Evolutionary conservation across 2,329 filamentous ascomycete genomes (phyloP), one percentile per base, ranked within the genome.

Genomic region (Verticillium longisporum): DNA sequence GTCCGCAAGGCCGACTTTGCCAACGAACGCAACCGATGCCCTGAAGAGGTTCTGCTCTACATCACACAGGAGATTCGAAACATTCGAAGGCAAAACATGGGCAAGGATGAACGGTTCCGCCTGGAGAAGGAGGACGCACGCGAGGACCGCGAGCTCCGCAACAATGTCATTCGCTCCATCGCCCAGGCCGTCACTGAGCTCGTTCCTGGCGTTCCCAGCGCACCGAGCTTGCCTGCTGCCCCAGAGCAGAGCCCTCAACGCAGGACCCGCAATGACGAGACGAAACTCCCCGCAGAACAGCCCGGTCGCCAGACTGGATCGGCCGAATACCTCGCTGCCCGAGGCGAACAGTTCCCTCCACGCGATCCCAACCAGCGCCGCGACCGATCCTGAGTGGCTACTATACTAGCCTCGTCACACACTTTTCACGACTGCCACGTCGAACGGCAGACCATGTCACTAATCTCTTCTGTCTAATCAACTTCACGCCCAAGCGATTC

Each of bases 1-100:
- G 86, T 89, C 13, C 89, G 90, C 67, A 91, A 91, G 74, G 81
- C 80, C 63, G 86, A 88, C 66, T 83, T 90, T 68, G 88, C 90
- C 37, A 79, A 84, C n/a, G 86, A 90, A 64, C 88, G 95, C 65
- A 91, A 83, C 66, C 85, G 87, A 68, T 93, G 90, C 67, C 87
- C 94, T 0, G 95, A 99, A 74, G 90, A 95, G 65, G 94, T 97
- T 6, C 82, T 98, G 63, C 83, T 96, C 15, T 93, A 93, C 79
- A 92, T 97, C 65, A 89, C 95, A 77, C 88, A 93, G 68, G 95
- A 98, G 78, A 95, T 99, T 70, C 91, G 91, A 69, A 86, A 87
- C 64, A 85, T 94, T 69, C 89, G 94, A 69, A 88, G 95, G 58
- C 83, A 86, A 69, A 93, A 96, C 76, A 85, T 96, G 82, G 82